A percentile compares a stretch with the other conserved stretches of the same genome.
Evolutionary conservation across 768 basidiomycete genomes (phyloP).

Genomic region (Tremella mesenterica): DNA sequence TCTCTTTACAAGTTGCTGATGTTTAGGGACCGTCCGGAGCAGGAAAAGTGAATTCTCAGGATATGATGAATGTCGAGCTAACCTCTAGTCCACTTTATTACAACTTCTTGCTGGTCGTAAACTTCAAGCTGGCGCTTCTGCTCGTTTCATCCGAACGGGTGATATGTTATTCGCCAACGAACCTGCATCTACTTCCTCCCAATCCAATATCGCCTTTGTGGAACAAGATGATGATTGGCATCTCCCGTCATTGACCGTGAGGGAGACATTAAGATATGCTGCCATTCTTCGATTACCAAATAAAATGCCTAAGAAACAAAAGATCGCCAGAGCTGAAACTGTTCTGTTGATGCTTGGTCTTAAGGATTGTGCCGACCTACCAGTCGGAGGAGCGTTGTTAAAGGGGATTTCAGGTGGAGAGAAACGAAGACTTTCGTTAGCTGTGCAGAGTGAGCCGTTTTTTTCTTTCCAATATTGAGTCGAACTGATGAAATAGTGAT

Average conservation of each 20-base stretch:
- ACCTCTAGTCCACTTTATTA: slow-evolving; percentile 44
- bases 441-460: slow-evolving; percentile 45
- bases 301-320: slow-evolving; percentile 41
- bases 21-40: slow-evolving; percentile 10
- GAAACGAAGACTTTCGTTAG: slow-evolving; percentile 49
- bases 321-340: slow-evolving; percentile 49
- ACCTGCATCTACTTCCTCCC: slow-evolving; percentile 8
- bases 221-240: slow-evolving; percentile 48
- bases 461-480: slow-evolving; percentile 8
- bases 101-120: slow-evolving; percentile 44
- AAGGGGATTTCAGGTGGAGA: slow-evolving; percentile 52
- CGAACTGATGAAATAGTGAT: slow-evolving; percentile 30
- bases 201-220: slow-evolving; percentile 44
- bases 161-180: slow-evolving; percentile 39
- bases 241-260: slow-evolving; percentile 44
- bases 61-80: not conserved
- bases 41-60: slow-evolving; percentile 3
- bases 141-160: slow-evolving; percentile 41
- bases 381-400: slow-evolving; percentile 48
- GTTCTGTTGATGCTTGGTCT: slow-evolving; percentile 49
- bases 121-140: slow-evolving; percentile 36
- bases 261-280: slow-evolving; percentile 44
- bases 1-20: not conserved
- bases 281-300: slow-evolving; percentile 47
- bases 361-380: slow-evolving; percentile 49